Base-by-base conservation (phyloP, 495 filamentous ascomycete genomes). In the Letharia columbiana region DNA sequence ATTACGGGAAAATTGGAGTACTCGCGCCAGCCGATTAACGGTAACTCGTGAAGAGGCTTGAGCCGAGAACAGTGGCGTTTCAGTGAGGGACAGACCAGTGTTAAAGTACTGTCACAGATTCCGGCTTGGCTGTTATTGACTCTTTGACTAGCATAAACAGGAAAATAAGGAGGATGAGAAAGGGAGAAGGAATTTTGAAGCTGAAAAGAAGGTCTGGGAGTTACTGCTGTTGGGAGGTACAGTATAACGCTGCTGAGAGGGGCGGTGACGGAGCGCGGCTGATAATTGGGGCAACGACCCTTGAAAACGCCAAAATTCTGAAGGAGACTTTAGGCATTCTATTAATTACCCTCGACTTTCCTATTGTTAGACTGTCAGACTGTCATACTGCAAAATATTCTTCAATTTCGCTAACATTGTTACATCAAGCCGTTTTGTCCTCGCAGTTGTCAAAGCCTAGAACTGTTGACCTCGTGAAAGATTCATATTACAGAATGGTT, bases 11-110 rank as follows among this genome's bases (percentile, higher is more conserved):
- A 10, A 28, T 54, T 33, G 45, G 10, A 57, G 33, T 37, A 18
- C 54, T 57, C 54, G 54, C 54, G 54, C 54, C 31, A 37, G 54
- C 54, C 54, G 54, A n/a, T 57, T 37, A 57, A 57, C 15, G 54
- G 54, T 20, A 37, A 35, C 15, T 57, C 54, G 54, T 57, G 54
- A 37, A 54, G 54, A 57, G 54, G 54, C 54, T 57, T 57, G 54
- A 37, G 54, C 54, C 54, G 54, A 57, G 54, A 57, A 57, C 15
- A 57, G 54, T 57, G 54, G 54, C 54, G 54, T 57, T 57, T 57
- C 28, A 0, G n/a, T 10, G n/a, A 12, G 47, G 47, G 47, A 50
- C 10, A 50, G 15, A 3, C 1, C 13, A 12, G 13, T 45, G 44
- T 45, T 2, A 45, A 1, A 11, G 17, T 18, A 12, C 1, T 45